Percentiles rank a stretch among this genome's conserved stretches.
phyloP scores from a whole-genome alignment of 306 rosid species.

The Parietaria judaica region DNA sequence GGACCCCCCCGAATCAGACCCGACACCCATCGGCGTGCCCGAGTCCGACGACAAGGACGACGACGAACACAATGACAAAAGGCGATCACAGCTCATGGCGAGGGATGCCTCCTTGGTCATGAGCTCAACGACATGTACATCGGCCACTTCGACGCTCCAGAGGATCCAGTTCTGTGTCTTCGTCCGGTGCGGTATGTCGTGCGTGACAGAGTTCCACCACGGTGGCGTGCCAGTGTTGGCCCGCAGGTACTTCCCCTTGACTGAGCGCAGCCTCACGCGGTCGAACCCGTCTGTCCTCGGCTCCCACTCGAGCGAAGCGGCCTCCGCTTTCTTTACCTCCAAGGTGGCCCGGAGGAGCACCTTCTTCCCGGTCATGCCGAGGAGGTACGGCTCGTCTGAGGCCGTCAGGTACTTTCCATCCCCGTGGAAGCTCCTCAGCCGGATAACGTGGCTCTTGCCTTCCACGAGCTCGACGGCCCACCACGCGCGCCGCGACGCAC shows the following conservation, averaged over 20 bases:
- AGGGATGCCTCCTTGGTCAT: conserved; percentile 2
- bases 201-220: conserved; percentile 30
- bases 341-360: conserved; percentile 16
- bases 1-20: background rate
- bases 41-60: conserved; percentile 12
- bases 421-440: conserved; percentile 32
- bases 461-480: conserved; percentile 35
- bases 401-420: conserved; percentile 32
- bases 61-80: conserved; percentile 3
- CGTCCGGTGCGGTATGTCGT: conserved; percentile 19
- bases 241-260: conserved; percentile 19
- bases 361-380: conserved; percentile 25
- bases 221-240: conserved; percentile 29
- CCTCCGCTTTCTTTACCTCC: background rate
- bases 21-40: background rate
- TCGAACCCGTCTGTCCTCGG: conserved; percentile 24
- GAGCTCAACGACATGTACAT: background rate
- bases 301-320: conserved; percentile 25
- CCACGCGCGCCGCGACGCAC: conserved; percentile 10
- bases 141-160: conserved; percentile 30
- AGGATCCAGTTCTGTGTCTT: conserved; percentile 21
- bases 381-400: conserved; percentile 10
- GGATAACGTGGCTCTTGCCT: conserved; percentile 22
- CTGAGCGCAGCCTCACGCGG: conserved; percentile 20
- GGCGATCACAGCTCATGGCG: background rate